Evolutionary conservation across 208 protist species (phyloP).

Genomic region (Blastocrithidia nonstop): DNA sequence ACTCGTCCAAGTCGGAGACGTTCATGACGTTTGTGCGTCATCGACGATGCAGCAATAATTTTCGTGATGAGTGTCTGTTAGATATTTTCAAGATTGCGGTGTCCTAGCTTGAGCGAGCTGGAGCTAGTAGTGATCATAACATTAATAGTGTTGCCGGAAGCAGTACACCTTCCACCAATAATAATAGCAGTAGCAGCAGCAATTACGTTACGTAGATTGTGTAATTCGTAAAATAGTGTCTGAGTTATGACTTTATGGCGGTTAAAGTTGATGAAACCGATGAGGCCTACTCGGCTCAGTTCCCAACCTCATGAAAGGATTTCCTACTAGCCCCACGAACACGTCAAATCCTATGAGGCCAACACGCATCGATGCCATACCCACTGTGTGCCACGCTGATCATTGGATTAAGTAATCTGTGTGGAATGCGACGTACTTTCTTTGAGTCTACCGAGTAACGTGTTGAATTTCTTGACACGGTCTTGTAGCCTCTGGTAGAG

Average conservation of each 20-base stretch:
- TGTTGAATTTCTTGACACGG: conserved; percentile 34
- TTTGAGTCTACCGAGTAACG: conserved; percentile 55
- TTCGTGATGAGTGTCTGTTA: conserved; percentile 43
- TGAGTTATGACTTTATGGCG: conserved; percentile 74
- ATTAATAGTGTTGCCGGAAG: too few relatives aligned
- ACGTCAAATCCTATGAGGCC: conserved; percentile 44
- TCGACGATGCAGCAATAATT: conserved; percentile 68
- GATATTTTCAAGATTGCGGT: conserved; percentile 35
- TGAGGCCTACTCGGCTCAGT: conserved; percentile 52
- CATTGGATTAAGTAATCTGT: conserved; percentile 35
- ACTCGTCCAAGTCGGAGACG: conserved; percentile 38
- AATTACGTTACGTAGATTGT: conserved; percentile 20
- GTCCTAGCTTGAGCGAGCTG: conserved; percentile 15
- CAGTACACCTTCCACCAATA: neutral
- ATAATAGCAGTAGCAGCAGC: too few relatives aligned
- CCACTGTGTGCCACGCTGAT: conserved; percentile 49
- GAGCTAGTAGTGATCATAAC: too few relatives aligned
- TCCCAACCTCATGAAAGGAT: conserved; percentile 49
- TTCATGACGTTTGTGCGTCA: conserved; percentile 62
- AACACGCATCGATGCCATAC: conserved; percentile 51
- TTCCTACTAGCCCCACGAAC: conserved; percentile 28
- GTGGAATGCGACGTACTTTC: conserved; percentile 66
- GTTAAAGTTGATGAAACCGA: conserved; percentile 77
- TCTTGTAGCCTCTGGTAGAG: conserved; percentile 22
- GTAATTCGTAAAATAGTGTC: conserved; percentile 33